Conservation (phyloP, 2,329 filamentous ascomycete genomes). For the Lachnellula subtilissima region DNA sequence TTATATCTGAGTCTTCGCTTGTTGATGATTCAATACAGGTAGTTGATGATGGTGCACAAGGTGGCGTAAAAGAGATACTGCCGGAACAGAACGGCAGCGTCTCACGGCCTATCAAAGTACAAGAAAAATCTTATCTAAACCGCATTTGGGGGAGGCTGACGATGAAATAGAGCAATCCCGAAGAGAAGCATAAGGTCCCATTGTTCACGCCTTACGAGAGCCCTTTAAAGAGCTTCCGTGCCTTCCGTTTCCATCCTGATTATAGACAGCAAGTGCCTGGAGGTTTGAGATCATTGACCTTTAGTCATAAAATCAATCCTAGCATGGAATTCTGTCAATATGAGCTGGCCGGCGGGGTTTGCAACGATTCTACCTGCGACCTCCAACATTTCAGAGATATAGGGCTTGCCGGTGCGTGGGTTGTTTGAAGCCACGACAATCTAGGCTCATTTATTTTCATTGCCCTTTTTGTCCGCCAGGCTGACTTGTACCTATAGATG, state of each 20-base stretch:
- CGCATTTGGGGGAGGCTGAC: conserved; percentile 22
- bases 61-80: conserved; percentile 16
- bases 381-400: conserved; percentile 78
- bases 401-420: conserved; percentile 67
- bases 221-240: conserved; percentile 75
- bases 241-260: conserved; percentile 82
- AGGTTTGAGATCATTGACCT: conserved; percentile 85
- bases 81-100: conserved; percentile 12
- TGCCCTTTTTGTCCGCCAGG: conserved; percentile 31
- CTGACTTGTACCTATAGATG: conserved; percentile 51
- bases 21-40: conserved; percentile 24
- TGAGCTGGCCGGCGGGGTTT: conserved; percentile 65
- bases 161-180: conserved; percentile 11
- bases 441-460: conserved; percentile 18
- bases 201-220: conserved; percentile 67
- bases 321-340: conserved; percentile 69
- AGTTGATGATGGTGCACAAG: conserved; percentile 16
- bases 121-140: conserved; percentile 8
- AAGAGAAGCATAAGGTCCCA: conserved; percentile 5
- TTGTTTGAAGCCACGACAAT: conserved; percentile 21
- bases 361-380: conserved; percentile 68
- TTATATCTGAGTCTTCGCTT: conserved; percentile 22
- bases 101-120: conserved; percentile 24
- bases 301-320: conserved; percentile 83
- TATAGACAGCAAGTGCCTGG: conserved; percentile 65